Evolutionary conservation across 163 green algal genomes (phyloP), one percentile per base, ranked within the genome.

Genomic region (Scenedesmus sp.): DNA sequence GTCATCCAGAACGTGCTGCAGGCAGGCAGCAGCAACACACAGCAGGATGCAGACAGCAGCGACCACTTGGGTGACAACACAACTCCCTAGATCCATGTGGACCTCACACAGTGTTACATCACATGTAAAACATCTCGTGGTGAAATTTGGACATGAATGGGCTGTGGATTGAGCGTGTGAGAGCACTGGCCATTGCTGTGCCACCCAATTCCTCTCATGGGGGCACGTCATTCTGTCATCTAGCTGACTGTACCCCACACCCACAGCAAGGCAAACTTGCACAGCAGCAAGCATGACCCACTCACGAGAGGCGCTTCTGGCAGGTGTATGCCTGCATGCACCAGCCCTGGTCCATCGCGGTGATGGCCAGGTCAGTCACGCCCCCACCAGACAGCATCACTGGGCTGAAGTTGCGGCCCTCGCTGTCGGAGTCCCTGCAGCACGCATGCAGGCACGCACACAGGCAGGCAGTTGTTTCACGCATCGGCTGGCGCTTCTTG

Each of bases 311-410:
- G 1, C 95, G 90, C 93, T 96, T 95, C 92, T 95, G 95, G 86
- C 95, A 96, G 7, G 93, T 95, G 89, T 96, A 96, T 5, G 89
- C 94, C 26, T 59, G 42, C 53, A 96, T 96, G 94, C 95, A 96
- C 94, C 95, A 96, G 81, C 94, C 93, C 78, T 93, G 90, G 84
- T 93, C 92, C 90, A 93, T 94, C 30, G 91, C 93, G 5, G 89
- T 46, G 4, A 91, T 88, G 18, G 91, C 83, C 20, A 95, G 43
- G 51, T 96, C 94, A 12, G 94, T 81, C 1, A 90, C 79, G 56
- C 93, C 93, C 9, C 59, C 44, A 0, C 85, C 92, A 49, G 65
- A 40, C 30, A 93, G 65, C 42, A 93, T 89, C 13, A 96, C 93
- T 3, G 94, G 94, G 35, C 53, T 76, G 42, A 95, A 96, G 86